phyloP scores from a whole-genome alignment of 306 rosid genomes.

The Sphenostylis stenocarpa region DNA sequence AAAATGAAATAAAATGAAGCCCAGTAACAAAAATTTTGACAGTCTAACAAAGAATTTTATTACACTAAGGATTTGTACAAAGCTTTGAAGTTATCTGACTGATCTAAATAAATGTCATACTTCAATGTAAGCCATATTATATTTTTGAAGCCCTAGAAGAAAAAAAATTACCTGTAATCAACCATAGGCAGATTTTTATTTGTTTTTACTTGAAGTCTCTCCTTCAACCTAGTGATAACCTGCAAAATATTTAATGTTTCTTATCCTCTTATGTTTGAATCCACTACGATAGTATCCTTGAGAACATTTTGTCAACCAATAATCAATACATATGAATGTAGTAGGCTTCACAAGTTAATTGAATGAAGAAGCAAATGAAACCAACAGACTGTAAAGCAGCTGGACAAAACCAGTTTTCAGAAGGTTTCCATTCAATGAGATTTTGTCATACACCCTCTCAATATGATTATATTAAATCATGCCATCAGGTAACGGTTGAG shows the following conservation, averaged over 20 bases:
- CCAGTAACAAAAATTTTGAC: not conserved
- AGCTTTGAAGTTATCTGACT: slow-evolving; percentile 26
- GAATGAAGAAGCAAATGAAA: slow-evolving; percentile 18
- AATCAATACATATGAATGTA: not conserved
- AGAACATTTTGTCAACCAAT: slow-evolving; percentile 13
- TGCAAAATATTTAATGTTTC: slow-evolving; percentile 41
- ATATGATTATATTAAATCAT: not conserved
- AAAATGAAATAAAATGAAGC: slow-evolving; percentile 5
- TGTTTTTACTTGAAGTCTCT: slow-evolving; percentile 63
- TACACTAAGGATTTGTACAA: not conserved
- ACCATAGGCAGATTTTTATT: slow-evolving; percentile 64
- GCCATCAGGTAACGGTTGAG: not conserved
- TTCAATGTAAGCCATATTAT: slow-evolving; percentile 1
- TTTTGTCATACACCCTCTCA: slow-evolving; percentile 7
- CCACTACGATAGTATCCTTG: slow-evolving; percentile 5
- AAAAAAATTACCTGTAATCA: slow-evolving; percentile 66
- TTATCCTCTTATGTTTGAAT: slow-evolving; percentile 20
- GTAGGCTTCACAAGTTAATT: not conserved
- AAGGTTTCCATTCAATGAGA: slow-evolving; percentile 12
- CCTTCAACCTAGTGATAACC: slow-evolving; percentile 74
- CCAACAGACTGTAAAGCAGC: not conserved
- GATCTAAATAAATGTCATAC: not conserved
- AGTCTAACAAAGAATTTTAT: not conserved
- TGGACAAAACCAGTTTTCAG: not conserved
- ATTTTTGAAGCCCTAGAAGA: not conserved